Conservation (phyloP, 2,329 filamentous ascomycete species). For the Paracoccidioides brasiliensis region DNA sequence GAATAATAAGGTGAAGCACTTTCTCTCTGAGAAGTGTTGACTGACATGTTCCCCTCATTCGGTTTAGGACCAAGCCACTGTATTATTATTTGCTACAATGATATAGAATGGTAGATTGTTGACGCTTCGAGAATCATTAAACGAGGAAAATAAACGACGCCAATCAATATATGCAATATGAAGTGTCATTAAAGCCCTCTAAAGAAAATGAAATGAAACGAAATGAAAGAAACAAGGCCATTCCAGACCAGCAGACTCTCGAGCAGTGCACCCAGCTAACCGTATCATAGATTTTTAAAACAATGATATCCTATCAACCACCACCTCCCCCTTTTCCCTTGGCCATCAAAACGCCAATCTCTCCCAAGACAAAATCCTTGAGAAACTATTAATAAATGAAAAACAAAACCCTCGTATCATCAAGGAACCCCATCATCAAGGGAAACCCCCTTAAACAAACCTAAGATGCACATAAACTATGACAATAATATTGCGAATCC, state of each 20-base stretch:
- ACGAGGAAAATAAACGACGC: conserved; percentile 1
- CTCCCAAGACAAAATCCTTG: background rate
- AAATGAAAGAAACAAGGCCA: no score
- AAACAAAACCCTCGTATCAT: no score
- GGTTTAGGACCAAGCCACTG: no score
- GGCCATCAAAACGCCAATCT: background rate
- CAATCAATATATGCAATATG: conserved; percentile 3
- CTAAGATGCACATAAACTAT: background rate
- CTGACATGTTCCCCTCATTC: no score
- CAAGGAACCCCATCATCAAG: no score
- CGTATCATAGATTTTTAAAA: background rate
- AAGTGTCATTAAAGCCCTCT: background rate
- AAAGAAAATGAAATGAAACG: background rate
- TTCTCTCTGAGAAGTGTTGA: no score
- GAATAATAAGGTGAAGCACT: no score
- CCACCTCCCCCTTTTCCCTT: background rate
- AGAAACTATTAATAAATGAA: no score
- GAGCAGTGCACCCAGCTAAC: background rate
- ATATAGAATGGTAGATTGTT: conserved; percentile 3
- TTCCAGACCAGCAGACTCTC: background rate
- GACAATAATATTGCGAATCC: background rate
- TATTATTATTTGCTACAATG: no score
- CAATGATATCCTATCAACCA: background rate
- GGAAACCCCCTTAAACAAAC: background rate
- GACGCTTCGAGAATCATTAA: conserved; percentile 16